These are phyloP conservation scores for Penicillium simplicissimum DNA, from an alignment of 495 filamentous ascomycete genomes.

Conservation along the genomic window DNA sequence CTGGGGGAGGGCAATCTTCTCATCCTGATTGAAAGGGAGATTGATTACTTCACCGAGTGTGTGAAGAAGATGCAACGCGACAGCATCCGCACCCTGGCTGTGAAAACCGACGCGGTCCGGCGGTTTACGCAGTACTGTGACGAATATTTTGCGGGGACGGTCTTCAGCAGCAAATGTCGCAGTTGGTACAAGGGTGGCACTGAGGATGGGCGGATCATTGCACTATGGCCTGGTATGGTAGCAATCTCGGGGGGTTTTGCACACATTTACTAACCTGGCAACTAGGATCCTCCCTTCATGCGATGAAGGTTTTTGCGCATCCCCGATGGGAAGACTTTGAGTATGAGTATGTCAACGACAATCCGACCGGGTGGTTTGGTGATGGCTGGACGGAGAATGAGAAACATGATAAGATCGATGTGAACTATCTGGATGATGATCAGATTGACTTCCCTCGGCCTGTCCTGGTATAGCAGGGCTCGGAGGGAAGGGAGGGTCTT, in stretches of 20 bases:
- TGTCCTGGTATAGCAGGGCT: conserved; percentile 4
- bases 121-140: conserved; percentile 50
- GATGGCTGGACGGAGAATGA: conserved; percentile 47
- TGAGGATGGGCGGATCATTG: conserved; percentile 37
- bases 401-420: conserved; percentile 34
- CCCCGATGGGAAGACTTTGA: conserved; percentile 47
- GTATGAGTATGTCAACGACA: conserved; percentile 41
- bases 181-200: conserved; percentile 56
- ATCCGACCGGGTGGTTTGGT: conserved; percentile 41
- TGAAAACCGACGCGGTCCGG: conserved; percentile 41
- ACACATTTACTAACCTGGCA: background rate
- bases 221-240: conserved; percentile 46
- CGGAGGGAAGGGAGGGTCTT: background rate
- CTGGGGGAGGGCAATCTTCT: conserved; percentile 50
- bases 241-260: background rate
- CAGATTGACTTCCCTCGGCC: conserved; percentile 38
- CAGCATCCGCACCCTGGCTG: conserved; percentile 44
- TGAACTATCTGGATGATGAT: conserved; percentile 45
- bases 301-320: conserved; percentile 35
- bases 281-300: conserved; percentile 43
- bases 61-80: conserved; percentile 52
- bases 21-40: conserved; percentile 46
- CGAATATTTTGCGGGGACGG: conserved; percentile 48
- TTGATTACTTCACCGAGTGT: conserved; percentile 55
- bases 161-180: conserved; percentile 49